phyloP scores from a whole-genome alignment of 176 grass and related monocot genomes.

The Lolium multiflorum region DNA sequence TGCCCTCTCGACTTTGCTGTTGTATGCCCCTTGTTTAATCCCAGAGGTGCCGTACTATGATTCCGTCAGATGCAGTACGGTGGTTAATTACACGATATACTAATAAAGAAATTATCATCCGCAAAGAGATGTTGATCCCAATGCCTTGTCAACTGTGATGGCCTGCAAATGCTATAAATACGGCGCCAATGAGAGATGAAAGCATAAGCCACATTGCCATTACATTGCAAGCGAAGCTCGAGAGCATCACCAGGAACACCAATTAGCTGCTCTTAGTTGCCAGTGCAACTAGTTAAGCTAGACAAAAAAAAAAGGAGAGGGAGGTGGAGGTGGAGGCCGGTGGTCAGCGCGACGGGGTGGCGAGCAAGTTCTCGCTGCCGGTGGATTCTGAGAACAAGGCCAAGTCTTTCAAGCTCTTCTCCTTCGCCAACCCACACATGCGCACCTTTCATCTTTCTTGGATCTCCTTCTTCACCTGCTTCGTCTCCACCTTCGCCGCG shows the following conservation, averaged over 20 bases:
- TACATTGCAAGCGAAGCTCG: background rate
- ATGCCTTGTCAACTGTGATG: background rate
- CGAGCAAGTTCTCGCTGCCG: slow-evolving; percentile 57
- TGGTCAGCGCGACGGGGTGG: background rate
- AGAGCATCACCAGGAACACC: background rate
- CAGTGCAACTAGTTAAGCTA: background rate
- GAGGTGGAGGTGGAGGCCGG: background rate
- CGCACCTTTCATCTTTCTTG: slow-evolving; percentile 86
- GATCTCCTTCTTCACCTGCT: slow-evolving; percentile 94
- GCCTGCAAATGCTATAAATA: slow-evolving; percentile 12
- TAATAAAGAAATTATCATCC: background rate
- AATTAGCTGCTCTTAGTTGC: background rate
- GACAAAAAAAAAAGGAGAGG: background rate
- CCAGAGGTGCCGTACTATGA: background rate
- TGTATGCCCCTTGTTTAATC: slow-evolving; percentile 41
- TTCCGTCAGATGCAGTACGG: background rate
- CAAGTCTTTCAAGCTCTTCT: slow-evolving; percentile 60
- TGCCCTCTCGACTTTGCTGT: slow-evolving; percentile 56
- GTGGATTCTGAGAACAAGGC: slow-evolving; percentile 97
- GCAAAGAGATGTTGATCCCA: background rate
- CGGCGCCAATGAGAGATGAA: background rate
- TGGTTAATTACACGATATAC: background rate
- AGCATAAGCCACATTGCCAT: background rate
- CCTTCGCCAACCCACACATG: slow-evolving; percentile 75
- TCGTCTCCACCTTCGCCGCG: slow-evolving; percentile 70